Evolutionary conservation across 164 flowering plant genomes (phyloP), one percentile per base, ranked within the genome.

Genomic region (Nymphaea thermarum): DNA sequence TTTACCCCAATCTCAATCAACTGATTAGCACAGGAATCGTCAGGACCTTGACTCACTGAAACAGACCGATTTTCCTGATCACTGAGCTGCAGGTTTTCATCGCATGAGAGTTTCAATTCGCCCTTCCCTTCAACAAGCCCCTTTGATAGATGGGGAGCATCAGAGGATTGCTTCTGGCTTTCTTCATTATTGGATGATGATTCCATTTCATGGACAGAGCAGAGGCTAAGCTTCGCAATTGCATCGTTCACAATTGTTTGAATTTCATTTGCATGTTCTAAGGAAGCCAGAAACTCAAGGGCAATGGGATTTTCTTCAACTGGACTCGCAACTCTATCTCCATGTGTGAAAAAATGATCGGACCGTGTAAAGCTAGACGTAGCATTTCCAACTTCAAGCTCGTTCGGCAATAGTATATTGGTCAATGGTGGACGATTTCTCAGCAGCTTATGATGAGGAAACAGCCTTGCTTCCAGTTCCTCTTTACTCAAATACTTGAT

Each of bases 371-470:
- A 42, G 67, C 63, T 42, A 3, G 70, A 17, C 36, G 45, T 70
- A 43, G 67, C 60, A 61, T n/a, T 77, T 65, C 71, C 70, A 67
- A 75, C 70, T 63, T 11, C 41, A 62, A 62, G 8, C 12, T 5
- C 18, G n/a, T 62, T 6, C n/a, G 71, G 68, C 66, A 43, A 78
- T 16, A 75, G 66, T 55, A 82, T 67, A 71, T 78, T 53, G 66
- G 76, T 81, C 68, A 72, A 36, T 11, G 74, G 67, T 10, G 77
- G 71, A 14, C 91, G 76, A 59, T 74, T 80, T 68, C 83, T 80
- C 6, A 89, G 85, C 77, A 91, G 81, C 73, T 79, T 94, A 66
- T 88, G 93, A 80, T 91, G 96, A 71, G 97, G 96, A 77, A 89
- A 85, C n/a, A 94, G 81, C 60, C 93, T 80, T 66, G 84, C 90